phyloP scores from a whole-genome alignment of 2,329 filamentous ascomycete genomes.

The Didymella sp. region DNA sequence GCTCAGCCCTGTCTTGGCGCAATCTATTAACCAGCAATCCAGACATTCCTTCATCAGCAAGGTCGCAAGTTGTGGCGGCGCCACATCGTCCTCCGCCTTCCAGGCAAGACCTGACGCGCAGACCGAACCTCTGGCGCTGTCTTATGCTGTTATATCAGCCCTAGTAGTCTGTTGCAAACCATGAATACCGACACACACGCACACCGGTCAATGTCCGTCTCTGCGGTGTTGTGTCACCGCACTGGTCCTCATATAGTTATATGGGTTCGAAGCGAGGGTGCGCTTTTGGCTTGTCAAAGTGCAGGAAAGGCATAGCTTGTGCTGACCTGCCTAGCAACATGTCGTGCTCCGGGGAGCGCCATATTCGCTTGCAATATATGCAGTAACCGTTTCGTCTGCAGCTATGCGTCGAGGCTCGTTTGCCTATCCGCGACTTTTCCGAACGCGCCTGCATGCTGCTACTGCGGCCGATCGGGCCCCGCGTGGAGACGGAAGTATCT shows the following conservation, averaged over 20 bases:
- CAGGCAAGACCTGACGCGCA: not conserved
- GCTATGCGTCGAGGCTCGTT: conserved; percentile 25
- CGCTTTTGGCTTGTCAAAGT: too few species aligned
- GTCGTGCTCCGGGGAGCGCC: conserved; percentile 27
- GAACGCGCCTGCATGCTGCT: conserved; percentile 35
- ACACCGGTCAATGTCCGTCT: conserved; percentile 18
- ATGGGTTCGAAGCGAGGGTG: too few species aligned
- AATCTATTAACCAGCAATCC: conserved; percentile 1
- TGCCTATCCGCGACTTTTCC: conserved; percentile 29
- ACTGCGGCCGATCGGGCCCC: conserved; percentile 37
- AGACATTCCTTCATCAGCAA: conserved; percentile 11
- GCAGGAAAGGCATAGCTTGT: conserved; percentile 34
- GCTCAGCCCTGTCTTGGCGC: conserved; percentile 24
- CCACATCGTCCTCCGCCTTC: not conserved
- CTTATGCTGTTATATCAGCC: not conserved
- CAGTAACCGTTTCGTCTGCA: conserved; percentile 40
- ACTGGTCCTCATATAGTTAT: too few species aligned
- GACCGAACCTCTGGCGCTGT: not conserved
- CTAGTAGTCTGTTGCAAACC: conserved; percentile 1
- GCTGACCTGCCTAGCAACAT: conserved; percentile 32
- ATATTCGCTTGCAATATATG: conserved; percentile 30
- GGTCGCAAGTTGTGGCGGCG: conserved; percentile 5
- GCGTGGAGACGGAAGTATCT: conserved; percentile 12
- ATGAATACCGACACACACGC: conserved; percentile 8
- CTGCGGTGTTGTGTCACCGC: too few species aligned